Evolutionary conservation across 768 basidiomycete species (phyloP), one percentile per base, ranked within the genome.

Genomic region (Psilocybe tampanensis): DNA sequence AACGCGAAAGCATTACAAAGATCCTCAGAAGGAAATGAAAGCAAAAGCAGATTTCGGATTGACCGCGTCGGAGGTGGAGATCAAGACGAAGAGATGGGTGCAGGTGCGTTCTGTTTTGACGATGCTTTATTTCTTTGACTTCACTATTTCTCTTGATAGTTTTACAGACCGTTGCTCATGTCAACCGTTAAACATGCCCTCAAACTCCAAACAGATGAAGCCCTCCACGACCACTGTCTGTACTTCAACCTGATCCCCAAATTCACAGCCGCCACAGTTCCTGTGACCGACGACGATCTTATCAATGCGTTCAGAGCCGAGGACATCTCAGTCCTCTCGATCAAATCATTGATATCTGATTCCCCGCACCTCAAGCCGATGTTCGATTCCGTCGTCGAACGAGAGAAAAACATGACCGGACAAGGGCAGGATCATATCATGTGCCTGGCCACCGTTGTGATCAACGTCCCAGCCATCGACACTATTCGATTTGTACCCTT

Each of bases 81-180:
- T 18, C 2, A 49, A 49, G n/a, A 44, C 44, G 18, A 54, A 54
- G 23, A 54, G 54, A 55, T 59, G 52, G 52, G 52, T 59, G 12
- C 58, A 59, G 42, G 58, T 54, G 19, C 8, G 58, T 13, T 26
- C 2, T 12, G 8, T n/a, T 33, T 1, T n/a, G 6, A 21, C 6
- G n/a, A 32, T 32, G 1, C 26, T n/a, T 48, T 18, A 15, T 12
- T 18, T n/a, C 18, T 3, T 18, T 15, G 5, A n/a, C 24, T 32
- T 32, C 29, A 7, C 26, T 33, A 29, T 29, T 9, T 29, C 29
- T 29, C 29, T 29, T 29, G 29, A 8, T 7, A 47, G 45, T 47
- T 23, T 29, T 47, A 47, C n/a, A 47, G 29, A n/a, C 9, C 29
- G 6, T 5, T 32, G 2, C 15, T 48, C 18, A 8, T 26, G n/a